Conservation (phyloP, 495 filamentous ascomycete species). For the Podospora appendiculata region DNA sequence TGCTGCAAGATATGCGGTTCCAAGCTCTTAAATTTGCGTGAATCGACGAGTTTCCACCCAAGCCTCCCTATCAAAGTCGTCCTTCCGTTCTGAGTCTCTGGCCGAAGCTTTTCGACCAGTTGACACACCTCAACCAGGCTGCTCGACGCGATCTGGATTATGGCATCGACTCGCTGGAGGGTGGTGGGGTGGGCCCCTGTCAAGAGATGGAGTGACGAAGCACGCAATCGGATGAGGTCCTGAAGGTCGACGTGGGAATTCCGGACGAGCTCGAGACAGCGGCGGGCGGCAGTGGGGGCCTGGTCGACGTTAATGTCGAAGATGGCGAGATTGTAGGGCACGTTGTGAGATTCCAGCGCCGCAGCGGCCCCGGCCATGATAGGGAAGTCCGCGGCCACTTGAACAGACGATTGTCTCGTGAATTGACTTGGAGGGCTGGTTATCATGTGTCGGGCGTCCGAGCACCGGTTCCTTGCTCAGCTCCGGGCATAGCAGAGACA, state of each 20-base stretch:
- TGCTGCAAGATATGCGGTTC: conserved; percentile 9
- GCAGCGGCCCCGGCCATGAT: conserved; percentile 3
- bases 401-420: not conserved
- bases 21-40: conserved; percentile 2
- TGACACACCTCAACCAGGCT: conserved; percentile 7
- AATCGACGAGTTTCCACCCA: conserved; percentile 7
- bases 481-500: too few species aligned
- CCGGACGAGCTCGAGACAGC: conserved; percentile 11
- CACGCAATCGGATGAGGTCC: conserved; percentile 12
- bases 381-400: not conserved
- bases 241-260: conserved; percentile 11
- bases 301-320: conserved; percentile 11
- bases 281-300: conserved; percentile 6
- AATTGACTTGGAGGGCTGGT: not conserved
- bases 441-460: too few species aligned
- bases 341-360: not conserved
- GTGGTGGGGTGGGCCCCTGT: conserved; percentile 1
- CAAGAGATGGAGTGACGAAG: conserved; percentile 5
- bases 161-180: conserved; percentile 6
- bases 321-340: conserved; percentile 5
- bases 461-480: too few species aligned
- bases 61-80: conserved; percentile 1
- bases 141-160: conserved; percentile 8
- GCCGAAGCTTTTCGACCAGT: conserved; percentile 9
- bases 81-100: conserved; percentile 2